phyloP scores from a whole-genome alignment of 202 grass and related monocot genomes.

The Bolboschoenoplectus hybrid region DNA sequence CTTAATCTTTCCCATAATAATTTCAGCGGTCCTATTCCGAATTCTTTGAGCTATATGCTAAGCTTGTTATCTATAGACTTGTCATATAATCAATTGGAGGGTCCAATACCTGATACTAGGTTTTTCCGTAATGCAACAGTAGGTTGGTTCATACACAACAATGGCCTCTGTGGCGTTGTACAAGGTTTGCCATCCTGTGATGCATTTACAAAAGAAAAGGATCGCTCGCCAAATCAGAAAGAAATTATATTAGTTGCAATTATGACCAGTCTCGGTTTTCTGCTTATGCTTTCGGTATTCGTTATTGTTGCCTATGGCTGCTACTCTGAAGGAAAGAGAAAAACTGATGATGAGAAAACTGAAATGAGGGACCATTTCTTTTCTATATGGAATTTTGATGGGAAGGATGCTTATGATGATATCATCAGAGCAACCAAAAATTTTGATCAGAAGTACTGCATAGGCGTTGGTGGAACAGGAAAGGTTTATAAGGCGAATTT shows the following conservation, averaged over 20 bases:
- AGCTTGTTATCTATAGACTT: constrained; percentile 29
- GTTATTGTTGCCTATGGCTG: not conserved
- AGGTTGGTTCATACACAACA: constrained; percentile 39
- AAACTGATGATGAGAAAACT: too few relatives aligned
- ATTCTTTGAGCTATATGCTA: not conserved
- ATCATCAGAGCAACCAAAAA: constrained; percentile 40
- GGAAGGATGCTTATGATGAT: constrained; percentile 43
- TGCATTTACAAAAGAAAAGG: not conserved
- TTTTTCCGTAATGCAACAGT: not conserved
- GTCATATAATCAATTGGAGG: constrained; percentile 42
- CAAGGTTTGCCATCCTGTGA: constrained; percentile 39
- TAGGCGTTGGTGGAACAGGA: constrained; percentile 39
- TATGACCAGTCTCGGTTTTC: not conserved
- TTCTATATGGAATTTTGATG: not conserved
- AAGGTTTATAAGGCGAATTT: constrained; percentile 42
- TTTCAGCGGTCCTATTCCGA: constrained; percentile 37
- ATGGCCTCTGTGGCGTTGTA: constrained; percentile 7
- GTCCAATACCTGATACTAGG: not conserved
- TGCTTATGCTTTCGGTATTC: too few relatives aligned
- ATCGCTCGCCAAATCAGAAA: not conserved
- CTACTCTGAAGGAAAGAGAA: not conserved
- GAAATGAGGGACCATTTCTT: not conserved
- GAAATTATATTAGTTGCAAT: not conserved
- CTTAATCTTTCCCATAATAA: constrained; percentile 54
- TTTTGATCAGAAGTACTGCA: constrained; percentile 50